phyloP scores from a whole-genome alignment of 2,329 filamentous ascomycete genomes.

The Samsoniella hepiali region DNA sequence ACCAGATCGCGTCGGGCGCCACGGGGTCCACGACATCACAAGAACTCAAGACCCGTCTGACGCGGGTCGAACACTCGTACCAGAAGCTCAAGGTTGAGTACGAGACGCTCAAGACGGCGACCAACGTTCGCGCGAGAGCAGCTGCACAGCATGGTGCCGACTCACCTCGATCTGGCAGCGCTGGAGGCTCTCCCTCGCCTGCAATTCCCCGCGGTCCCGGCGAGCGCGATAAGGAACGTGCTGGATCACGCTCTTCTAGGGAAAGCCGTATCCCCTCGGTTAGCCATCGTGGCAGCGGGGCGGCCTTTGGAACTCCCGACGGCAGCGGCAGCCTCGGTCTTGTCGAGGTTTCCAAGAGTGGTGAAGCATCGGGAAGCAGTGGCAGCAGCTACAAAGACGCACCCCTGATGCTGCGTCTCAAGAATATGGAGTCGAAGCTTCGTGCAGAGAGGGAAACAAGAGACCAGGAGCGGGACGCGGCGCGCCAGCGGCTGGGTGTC shows the following conservation, averaged over 20 bases:
- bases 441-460: conserved; percentile 87
- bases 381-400: conserved; percentile 50
- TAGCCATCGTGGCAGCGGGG: conserved; percentile 23
- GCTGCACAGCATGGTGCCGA: conserved; percentile 28
- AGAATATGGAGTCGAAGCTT: conserved; percentile 82
- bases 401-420: conserved; percentile 79
- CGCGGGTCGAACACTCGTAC: conserved; percentile 58
- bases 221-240: conserved; percentile 45
- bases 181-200: conserved; percentile 50
- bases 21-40: conserved; percentile 43
- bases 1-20: conserved; percentile 54
- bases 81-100: conserved; percentile 63
- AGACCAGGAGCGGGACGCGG: conserved; percentile 78
- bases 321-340: conserved; percentile 6
- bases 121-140: conserved; percentile 54
- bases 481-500: conserved; percentile 74
- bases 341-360: conserved; percentile 23
- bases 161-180: conserved; percentile 34
- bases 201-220: conserved; percentile 49
- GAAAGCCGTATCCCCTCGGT: conserved; percentile 25
- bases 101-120: conserved; percentile 64
- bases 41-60: conserved; percentile 45
- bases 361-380: neutral
- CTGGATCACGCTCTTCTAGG: conserved; percentile 25
- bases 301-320: conserved; percentile 18